Evolutionary conservation across 192 early-diverging fungal genomes (phyloP), one percentile per base, ranked within the genome.

Genomic region (Backusella macrospora): DNA sequence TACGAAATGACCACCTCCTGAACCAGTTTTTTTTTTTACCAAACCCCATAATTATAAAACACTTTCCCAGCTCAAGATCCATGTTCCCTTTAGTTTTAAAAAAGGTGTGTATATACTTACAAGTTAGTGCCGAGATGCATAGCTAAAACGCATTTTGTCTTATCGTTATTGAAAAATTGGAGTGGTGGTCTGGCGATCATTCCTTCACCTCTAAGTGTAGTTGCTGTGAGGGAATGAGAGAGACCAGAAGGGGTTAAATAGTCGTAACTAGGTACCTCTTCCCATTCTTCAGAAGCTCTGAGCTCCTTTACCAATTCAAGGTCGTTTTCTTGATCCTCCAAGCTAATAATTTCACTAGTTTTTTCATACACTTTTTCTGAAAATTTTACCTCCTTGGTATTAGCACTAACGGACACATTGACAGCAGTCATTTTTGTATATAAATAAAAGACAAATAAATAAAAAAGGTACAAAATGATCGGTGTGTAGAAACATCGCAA

Each of bases 91-190:
- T 1, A 34, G n/a, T n/a, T 2, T 34, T 34, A 34, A 34, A 34
- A 34, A 34, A 34, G 29, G 29, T 34, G 29, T 34, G 16, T 37
- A 44, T 46, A 55, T 21, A 73, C 68, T 79, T 74, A 75, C 66
- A 94, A 75, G 4, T 82, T 76, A 14, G 80, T 82, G 23, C 94
- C 94, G 29, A 94, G 71, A 76, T 96, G 92, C 21, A 88, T 55
- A 23, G 94, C 78, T 4, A 75, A 77, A 8, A 88, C 29, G 34
- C 83, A 82, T 70, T 88, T 82, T 4, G 73, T 77, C 70, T 83
- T 81, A 63, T 91, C 85, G 26, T 72, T 68, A 68, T 84, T 81
- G 64, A 79, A 86, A 76, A 89, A 91, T 6, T 87, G 75, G 0
- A 85, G 74, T 6, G 89, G 90, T 10, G 65, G 42, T 16, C 88